Percentiles rank a stretch among this genome's conserved stretches.
phyloP scores from a whole-genome alignment of 345 rosid species.

The Passiflora organensis region DNA sequence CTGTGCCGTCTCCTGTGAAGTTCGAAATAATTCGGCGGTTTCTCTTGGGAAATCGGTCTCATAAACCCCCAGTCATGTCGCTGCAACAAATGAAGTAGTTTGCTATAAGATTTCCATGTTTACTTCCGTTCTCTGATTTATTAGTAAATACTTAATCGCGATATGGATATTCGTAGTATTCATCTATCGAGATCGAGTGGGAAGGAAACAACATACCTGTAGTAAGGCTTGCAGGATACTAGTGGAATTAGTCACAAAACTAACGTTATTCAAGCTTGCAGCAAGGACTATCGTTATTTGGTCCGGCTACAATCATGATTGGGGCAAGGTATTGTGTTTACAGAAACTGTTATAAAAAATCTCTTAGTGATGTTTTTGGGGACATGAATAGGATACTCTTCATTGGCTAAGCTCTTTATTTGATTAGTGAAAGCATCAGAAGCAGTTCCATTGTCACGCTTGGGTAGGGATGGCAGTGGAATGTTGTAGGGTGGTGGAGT shows the following conservation, averaged over 20 bases:
- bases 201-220: conserved; percentile 13
- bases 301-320: conserved; percentile 24
- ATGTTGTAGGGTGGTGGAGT: conserved; percentile 9
- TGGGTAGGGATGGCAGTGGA: conserved; percentile 43
- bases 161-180: too few relatives aligned
- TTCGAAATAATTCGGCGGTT: conserved; percentile 38
- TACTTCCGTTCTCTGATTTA: background rate
- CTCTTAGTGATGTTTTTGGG: conserved; percentile 29
- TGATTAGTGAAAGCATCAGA: conserved; percentile 19
- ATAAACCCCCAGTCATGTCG: conserved; percentile 34
- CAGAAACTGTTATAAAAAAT: conserved; percentile 34
- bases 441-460: conserved; percentile 29
- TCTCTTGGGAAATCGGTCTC: conserved; percentile 40
- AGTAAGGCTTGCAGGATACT: conserved; percentile 44
- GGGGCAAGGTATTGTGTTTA: conserved; percentile 30
- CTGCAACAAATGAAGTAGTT: conserved; percentile 1
- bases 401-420: conserved; percentile 20
- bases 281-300: conserved; percentile 17
- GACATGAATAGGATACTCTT: conserved; percentile 27
- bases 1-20: conserved; percentile 34
- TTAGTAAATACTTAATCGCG: too few relatives aligned
- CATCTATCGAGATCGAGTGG: background rate
- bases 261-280: conserved; percentile 45
- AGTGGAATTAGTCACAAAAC: conserved; percentile 23
- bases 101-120: too few relatives aligned